Evolutionary conservation across 257 asterid genomes (phyloP).

Genomic region (Petunia axillaris): DNA sequence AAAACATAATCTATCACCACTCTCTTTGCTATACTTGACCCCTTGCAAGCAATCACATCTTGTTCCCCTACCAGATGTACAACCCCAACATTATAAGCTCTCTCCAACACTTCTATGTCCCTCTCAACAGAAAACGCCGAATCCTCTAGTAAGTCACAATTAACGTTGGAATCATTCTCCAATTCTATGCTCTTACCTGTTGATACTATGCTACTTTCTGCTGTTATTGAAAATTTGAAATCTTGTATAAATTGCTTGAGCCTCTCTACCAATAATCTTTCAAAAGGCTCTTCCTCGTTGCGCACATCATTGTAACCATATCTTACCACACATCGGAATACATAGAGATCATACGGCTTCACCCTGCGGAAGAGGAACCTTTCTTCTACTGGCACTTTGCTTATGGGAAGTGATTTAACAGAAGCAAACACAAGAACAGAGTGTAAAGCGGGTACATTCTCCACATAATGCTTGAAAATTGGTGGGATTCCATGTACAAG

Average conservation of each 20-base stretch:
- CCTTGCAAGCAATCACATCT: conserved; percentile 59
- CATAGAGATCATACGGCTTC: conserved; percentile 42
- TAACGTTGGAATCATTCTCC: neutral
- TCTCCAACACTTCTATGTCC: conserved; percentile 45
- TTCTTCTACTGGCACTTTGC: conserved; percentile 54
- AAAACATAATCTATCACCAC: conserved; percentile 56
- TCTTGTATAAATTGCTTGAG: conserved; percentile 40
- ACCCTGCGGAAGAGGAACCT: conserved; percentile 58
- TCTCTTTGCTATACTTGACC: conserved; percentile 47
- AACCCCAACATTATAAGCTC: conserved; percentile 48
- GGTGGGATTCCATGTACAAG: conserved; percentile 74
- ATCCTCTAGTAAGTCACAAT: neutral
- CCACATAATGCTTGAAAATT: conserved; percentile 59
- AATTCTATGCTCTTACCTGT: neutral
- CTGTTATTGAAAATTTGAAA: neutral
- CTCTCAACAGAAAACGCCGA: conserved; percentile 12
- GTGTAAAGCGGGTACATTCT: conserved; percentile 56
- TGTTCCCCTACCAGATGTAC: conserved; percentile 71
- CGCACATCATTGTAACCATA: conserved; percentile 60
- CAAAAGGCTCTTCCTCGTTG: conserved; percentile 46
- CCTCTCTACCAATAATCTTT: conserved; percentile 42
- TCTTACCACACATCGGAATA: conserved; percentile 60
- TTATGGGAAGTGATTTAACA: conserved; percentile 53
- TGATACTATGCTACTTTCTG: neutral
- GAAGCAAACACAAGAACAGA: conserved; percentile 57